phyloP scores from a whole-genome alignment of 495 filamentous ascomycete genomes.

The Talaromyces ruber region DNA sequence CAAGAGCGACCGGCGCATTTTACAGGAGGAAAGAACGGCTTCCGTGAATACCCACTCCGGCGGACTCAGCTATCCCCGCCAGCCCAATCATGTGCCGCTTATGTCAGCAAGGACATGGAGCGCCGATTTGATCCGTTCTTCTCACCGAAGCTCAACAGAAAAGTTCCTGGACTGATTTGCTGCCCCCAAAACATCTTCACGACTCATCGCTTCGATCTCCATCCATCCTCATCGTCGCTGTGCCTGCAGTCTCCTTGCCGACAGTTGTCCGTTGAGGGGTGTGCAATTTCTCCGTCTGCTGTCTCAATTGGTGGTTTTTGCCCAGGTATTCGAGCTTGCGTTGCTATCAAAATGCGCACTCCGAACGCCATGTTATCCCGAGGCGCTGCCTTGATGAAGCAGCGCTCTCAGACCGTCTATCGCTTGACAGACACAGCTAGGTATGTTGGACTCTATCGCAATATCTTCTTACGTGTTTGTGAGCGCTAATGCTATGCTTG shows the following conservation, averaged over 20 bases:
- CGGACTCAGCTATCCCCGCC: not conserved
- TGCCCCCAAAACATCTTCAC: slow-evolving; percentile 15
- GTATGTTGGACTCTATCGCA: slow-evolving; percentile 17
- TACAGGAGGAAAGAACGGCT: not conserved
- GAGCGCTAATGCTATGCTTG: slow-evolving; percentile 9
- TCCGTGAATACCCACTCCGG: not conserved
- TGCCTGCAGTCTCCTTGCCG: not conserved
- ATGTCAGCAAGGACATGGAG: not conserved
- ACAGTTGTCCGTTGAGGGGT: not conserved
- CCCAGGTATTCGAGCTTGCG: slow-evolving; percentile 34
- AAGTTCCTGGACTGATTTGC: slow-evolving; percentile 24
- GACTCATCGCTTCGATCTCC: slow-evolving; percentile 13
- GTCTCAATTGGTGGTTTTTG: slow-evolving; percentile 21
- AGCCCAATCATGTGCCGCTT: not conserved
- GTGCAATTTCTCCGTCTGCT: slow-evolving; percentile 12
- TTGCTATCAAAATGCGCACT: slow-evolving; percentile 39
- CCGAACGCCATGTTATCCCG: slow-evolving; percentile 36
- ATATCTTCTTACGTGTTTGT: not conserved
- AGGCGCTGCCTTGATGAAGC: slow-evolving; percentile 33
- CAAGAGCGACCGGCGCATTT: not conserved
- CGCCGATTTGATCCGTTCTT: slow-evolving; percentile 9
- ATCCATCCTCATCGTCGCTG: slow-evolving; percentile 13
- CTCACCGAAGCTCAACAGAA: slow-evolving; percentile 41
- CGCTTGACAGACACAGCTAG: slow-evolving; percentile 34
- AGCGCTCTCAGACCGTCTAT: slow-evolving; percentile 34